Evolutionary conservation across 2,329 filamentous ascomycete species (phyloP), one percentile per base, ranked within the genome.

Genomic region (Fusarium sp.): DNA sequence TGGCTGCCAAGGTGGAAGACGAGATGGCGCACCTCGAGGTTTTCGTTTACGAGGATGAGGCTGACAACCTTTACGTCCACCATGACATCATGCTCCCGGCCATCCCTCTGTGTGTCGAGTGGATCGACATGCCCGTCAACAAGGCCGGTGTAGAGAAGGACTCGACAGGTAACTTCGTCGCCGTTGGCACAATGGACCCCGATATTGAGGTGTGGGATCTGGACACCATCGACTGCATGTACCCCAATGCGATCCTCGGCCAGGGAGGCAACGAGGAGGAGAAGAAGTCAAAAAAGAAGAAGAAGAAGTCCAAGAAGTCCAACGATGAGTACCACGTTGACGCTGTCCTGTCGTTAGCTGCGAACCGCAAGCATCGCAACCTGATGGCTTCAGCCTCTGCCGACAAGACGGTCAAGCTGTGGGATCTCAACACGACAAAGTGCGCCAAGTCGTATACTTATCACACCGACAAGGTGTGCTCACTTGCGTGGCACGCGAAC

Each of bases 1-100:
- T 99, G 53, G 94, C 96, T 16, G 95, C 95, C 74, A 96, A 97
- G 85, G 92, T 98, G 58, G 96, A 99, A 83, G 96, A 99, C 78
- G 96, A 99, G 81, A 92, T 99, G 69, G 96, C 96, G 23, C 96
- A 98, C 83, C 87, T 99, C 32, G 96, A 99, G 82, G 93, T 98
- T 25, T 98, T 98, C 80, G 95, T 99, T 33, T 99, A 98, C 84
- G 96, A 99, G 83, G 96, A 98, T 78, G 91, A 91, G 71, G 93
- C 92, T 49, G 96, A 98, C 84, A 99, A 99, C 81, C 91, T 99
- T 69, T 99, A 99, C 82, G 96, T 99, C 30, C 96, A 99, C 85
- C 96, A 99, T 88, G 96, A 99, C 83, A 97, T 99, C 78, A 98
- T 99, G 96, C 89, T 99, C 63, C 96, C 96, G 37, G 96, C 96